Evolutionary conservation across 1,139 yeast species (phyloP), one percentile per base, ranked within the genome.

Genomic region (Suhomyces wounanorum): DNA sequence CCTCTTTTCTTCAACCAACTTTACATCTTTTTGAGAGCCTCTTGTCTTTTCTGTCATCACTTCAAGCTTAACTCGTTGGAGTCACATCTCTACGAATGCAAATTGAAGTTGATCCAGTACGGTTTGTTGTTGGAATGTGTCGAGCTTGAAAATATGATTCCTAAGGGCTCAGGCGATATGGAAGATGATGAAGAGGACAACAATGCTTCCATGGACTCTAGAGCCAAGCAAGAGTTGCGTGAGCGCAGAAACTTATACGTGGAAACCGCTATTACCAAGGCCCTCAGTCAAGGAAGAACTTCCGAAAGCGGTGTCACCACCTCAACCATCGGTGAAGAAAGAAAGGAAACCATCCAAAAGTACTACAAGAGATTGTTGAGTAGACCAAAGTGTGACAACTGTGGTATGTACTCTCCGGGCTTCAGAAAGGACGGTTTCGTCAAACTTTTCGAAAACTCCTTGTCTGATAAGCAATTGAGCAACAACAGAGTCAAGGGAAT

Each of bases 341-440:
- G 99, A 70, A 92, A 92, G 66, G 69, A 68, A 17, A 72, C 87
- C 55, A 79, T 95, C 56, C 87, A 85, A 54, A 89, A 85, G 40
- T 87, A 92, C 62, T 89, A 91, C 75, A 83, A 81, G 62, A 81
- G 82, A 59, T 72, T 91, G 50, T 74, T 89, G 59, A 72, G 86
- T 46, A 84, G 97, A 69, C 85, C 90, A 52, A 88, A 85, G 69
- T 95, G 99, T 81, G 96, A 89, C 64, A 91, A 91, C 70, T 95
- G 99, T 81, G 89, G 91, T 45, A 89, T 92, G 96, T 89, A 79
- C 68, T 90, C 97, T 42, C 98, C 99, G 50, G 78, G 86, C 41
- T 94, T 86, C 77, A 84, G 99, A 75, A 94, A 92, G 65, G 99
- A 95, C 67, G 99, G 99, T 0, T 88, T 84, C 65, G 83, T 94